Percentiles rank a stretch among this genome's conserved stretches.
phyloP scores from a whole-genome alignment of 768 basidiomycete genomes.

The Suillus placidus region DNA sequence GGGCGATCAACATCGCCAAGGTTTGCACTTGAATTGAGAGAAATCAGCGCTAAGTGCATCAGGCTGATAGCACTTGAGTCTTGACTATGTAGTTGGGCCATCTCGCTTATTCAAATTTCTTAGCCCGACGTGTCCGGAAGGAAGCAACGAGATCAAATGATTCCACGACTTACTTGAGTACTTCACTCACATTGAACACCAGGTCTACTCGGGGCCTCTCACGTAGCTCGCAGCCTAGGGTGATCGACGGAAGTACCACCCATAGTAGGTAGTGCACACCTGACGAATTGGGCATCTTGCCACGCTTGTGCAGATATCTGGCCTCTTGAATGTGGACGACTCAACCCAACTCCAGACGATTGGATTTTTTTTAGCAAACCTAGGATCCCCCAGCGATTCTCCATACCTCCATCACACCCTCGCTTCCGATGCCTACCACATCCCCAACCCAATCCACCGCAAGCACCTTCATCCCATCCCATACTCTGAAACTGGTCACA shows the following conservation, averaged over 20 bases:
- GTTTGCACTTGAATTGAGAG: too few species aligned
- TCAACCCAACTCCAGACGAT: background rate
- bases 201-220: background rate
- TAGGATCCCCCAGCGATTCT: conserved; percentile 38
- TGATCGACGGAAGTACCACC: background rate
- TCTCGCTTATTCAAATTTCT: too few species aligned
- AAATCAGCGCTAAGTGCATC: too few species aligned
- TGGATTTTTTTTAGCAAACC: conserved; percentile 1
- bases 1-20: too few species aligned
- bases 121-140: too few species aligned
- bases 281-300: background rate
- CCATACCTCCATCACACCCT: conserved; percentile 66
- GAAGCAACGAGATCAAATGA: too few species aligned
- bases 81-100: too few species aligned
- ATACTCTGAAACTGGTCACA: conserved; percentile 63
- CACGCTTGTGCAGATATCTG: background rate
- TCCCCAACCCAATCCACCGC: conserved; percentile 60
- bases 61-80: too few species aligned
- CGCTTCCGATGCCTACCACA: conserved; percentile 60
- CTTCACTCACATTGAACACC: background rate
- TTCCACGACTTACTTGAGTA: too few species aligned
- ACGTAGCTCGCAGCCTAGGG: background rate
- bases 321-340: conserved; percentile 44
- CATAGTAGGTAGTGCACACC: background rate
- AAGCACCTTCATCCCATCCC: conserved; percentile 64